Evolutionary conservation across 2,329 filamentous ascomycete species (phyloP).

Genomic region (Zymoseptoria crescenta): DNA sequence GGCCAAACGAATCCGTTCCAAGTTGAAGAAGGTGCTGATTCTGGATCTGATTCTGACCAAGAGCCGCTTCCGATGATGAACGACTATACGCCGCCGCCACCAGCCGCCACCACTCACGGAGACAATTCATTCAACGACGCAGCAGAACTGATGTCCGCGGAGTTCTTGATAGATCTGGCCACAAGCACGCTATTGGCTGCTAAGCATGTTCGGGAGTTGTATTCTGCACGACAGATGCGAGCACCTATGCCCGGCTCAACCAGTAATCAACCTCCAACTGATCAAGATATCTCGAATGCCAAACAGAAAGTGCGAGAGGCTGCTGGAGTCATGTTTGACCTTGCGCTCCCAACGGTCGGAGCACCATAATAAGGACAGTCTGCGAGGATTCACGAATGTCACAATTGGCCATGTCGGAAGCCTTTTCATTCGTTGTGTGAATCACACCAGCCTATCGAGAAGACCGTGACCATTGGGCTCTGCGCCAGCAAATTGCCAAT

Average conservation of each 20-base stretch:
- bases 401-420: background rate
- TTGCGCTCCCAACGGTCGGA: constrained; percentile 7
- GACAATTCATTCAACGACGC: constrained; percentile 7
- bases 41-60: constrained; percentile 2
- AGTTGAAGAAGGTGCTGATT: constrained; percentile 1
- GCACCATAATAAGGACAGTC: background rate
- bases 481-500: background rate
- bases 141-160: constrained; percentile 21
- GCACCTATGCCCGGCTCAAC: constrained; percentile 10
- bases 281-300: constrained; percentile 16
- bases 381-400: background rate
- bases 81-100: background rate
- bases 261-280: constrained; percentile 11
- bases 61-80: constrained; percentile 1
- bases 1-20: background rate
- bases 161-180: constrained; percentile 22
- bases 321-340: constrained; percentile 19
- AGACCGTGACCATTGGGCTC: no score
- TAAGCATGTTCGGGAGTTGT: constrained; percentile 17
- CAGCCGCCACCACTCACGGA: background rate
- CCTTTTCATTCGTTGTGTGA: background rate
- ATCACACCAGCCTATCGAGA: no score
- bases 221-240: constrained; percentile 16
- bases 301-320: constrained; percentile 20
- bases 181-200: constrained; percentile 19